Conservation (phyloP, 2,329 filamentous ascomycete genomes). For the Chaetothyriales sp. region DNA sequence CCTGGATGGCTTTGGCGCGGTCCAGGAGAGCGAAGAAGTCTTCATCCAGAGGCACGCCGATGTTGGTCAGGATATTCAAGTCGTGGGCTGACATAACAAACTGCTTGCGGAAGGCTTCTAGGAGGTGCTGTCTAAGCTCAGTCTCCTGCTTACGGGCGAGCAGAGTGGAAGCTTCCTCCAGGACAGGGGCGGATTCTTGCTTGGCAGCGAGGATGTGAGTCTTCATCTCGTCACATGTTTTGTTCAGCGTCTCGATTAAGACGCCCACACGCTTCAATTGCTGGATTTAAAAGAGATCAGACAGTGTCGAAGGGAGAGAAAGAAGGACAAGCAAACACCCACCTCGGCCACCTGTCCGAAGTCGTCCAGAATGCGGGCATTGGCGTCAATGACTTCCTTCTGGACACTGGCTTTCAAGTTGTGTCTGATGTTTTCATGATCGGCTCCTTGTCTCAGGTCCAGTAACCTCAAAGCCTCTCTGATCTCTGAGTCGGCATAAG, state of each 20-base stretch:
- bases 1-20: slow-evolving; percentile 72
- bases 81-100: slow-evolving; percentile 79
- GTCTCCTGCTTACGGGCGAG: slow-evolving; percentile 57
- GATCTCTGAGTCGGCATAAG: slow-evolving; percentile 85
- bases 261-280: slow-evolving; percentile 74
- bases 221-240: slow-evolving; percentile 66
- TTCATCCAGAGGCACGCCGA: slow-evolving; percentile 69
- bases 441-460: slow-evolving; percentile 40
- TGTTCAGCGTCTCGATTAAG: slow-evolving; percentile 64
- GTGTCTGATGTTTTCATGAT: slow-evolving; percentile 39
- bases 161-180: slow-evolving; percentile 62
- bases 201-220: slow-evolving; percentile 61
- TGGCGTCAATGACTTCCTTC: slow-evolving; percentile 82
- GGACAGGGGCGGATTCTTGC: slow-evolving; percentile 54
- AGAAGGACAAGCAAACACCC: no score
- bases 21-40: slow-evolving; percentile 63
- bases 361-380: slow-evolving; percentile 73
- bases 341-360: slow-evolving; percentile 84
- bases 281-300: slow-evolving; percentile 28
- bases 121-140: slow-evolving; percentile 67
- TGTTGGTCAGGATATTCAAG: slow-evolving; percentile 56
- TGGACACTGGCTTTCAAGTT: slow-evolving; percentile 51
- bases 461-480: slow-evolving; percentile 67
- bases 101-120: slow-evolving; percentile 62
- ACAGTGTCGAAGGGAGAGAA: background rate